Evolutionary conservation across 1,284 basidiomycete species (phyloP).

Genomic region (Cryptococcus sp.): DNA sequence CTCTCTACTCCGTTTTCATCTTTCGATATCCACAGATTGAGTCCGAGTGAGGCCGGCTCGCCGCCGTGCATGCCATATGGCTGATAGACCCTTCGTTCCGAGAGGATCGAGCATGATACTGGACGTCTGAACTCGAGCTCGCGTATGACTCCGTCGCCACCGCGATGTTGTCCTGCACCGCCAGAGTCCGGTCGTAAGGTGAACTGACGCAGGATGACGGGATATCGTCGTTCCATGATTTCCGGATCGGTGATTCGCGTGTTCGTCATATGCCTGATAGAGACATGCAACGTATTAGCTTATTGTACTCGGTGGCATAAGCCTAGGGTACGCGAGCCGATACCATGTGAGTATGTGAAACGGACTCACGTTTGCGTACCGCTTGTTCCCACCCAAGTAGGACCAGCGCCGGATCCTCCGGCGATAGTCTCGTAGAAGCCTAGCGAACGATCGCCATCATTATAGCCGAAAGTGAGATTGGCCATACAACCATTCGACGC

Average conservation of each 20-base stretch:
- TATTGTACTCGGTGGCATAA: background rate
- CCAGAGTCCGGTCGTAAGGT: constrained; percentile 73
- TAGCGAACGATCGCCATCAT: constrained; percentile 67
- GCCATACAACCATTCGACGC: constrained; percentile 86
- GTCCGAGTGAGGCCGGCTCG: constrained; percentile 69
- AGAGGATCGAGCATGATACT: constrained; percentile 79
- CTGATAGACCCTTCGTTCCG: constrained; percentile 75
- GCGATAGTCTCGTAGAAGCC: constrained; percentile 73
- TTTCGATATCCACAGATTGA: constrained; percentile 76
- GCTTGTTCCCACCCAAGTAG: constrained; percentile 73
- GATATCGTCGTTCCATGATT: constrained; percentile 60
- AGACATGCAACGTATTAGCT: constrained; percentile 65
- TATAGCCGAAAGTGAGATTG: constrained; percentile 78
- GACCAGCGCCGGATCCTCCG: constrained; percentile 92
- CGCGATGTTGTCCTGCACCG: constrained; percentile 74
- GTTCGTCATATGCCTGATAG: constrained; percentile 54
- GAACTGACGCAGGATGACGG: constrained; percentile 81
- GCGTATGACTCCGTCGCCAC: constrained; percentile 85
- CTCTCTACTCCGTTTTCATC: constrained; percentile 7
- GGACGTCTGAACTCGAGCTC: constrained; percentile 82
- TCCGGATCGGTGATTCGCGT: constrained; percentile 67
- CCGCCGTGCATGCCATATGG: constrained; percentile 93
- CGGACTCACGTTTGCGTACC: constrained; percentile 9
- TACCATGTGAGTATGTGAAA: constrained; percentile 34
- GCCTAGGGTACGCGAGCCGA: background rate